Conservation (phyloP, 495 filamentous ascomycete species). For the Clavariopsis aquatica region DNA sequence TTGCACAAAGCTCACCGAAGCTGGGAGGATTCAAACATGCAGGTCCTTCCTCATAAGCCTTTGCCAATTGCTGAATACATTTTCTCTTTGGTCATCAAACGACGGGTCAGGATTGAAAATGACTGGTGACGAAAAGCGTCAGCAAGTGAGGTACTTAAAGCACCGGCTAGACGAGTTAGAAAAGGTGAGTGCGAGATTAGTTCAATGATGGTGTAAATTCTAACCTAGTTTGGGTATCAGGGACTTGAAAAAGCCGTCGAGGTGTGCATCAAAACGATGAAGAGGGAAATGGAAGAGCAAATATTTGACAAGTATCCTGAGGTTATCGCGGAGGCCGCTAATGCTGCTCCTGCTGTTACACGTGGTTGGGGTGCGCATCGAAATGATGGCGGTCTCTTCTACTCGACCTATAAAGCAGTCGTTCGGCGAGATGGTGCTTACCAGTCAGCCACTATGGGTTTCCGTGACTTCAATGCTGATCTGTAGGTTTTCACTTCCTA, state of each 20-base stretch:
- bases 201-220: background rate
- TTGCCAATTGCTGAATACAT: slow-evolving; percentile 52
- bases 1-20: slow-evolving; percentile 56
- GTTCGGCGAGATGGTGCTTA: slow-evolving; percentile 55
- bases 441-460: slow-evolving; percentile 32
- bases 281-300: slow-evolving; percentile 47
- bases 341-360: slow-evolving; percentile 42
- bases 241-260: slow-evolving; percentile 46
- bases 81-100: slow-evolving; percentile 55
- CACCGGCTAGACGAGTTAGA: slow-evolving; percentile 51
- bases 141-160: slow-evolving; percentile 49
- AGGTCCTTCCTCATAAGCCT: slow-evolving; percentile 54
- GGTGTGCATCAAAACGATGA: slow-evolving; percentile 45
- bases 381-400: slow-evolving; percentile 53
- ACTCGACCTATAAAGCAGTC: slow-evolving; percentile 64
- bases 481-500: no score
- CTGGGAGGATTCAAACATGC: slow-evolving; percentile 48
- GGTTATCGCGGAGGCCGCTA: slow-evolving; percentile 18
- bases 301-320: slow-evolving; percentile 51
- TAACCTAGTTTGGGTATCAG: slow-evolving; percentile 19
- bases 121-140: slow-evolving; percentile 46
- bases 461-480: slow-evolving; percentile 55
- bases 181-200: slow-evolving; percentile 45
- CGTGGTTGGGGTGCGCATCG: slow-evolving; percentile 52
- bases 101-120: slow-evolving; percentile 50